Evolutionary conservation across 1,139 yeast species (phyloP), one percentile per base, ranked within the genome.

Genomic region (Suhomyces bokatorum): DNA sequence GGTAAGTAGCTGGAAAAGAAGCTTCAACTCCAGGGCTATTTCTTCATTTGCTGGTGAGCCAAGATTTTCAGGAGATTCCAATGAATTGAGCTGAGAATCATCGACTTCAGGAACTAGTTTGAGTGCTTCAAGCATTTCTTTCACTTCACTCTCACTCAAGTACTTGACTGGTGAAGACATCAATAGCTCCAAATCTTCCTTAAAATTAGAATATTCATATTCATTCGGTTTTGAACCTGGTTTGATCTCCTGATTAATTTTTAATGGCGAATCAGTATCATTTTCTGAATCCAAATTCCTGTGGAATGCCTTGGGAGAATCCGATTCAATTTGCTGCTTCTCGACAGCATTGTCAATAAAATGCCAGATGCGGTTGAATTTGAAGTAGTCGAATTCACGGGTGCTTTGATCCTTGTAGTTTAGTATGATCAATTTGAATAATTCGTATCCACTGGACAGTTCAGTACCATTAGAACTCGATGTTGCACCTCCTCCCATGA

Each of bases 361-460:
- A 9, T 50, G 54, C 79, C 79, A 74, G 4, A 73, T 55, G 5
- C 57, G 56, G 9, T 50, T 52, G 49, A 73, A 74, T 32, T 63
- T 58, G 45, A 62, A 67, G 40, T 59, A 60, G 45, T 67, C 70
- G 16, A 58, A 62, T 40, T 73, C 78, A 37, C 75, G 54, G 0
- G 58, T 41, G 35, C 59, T 52, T 27, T 70, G 54, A 44, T 74
- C 78, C 43, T 66, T 67, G 45, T 70, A 74, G 37, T 61, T 69
- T 15, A 56, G 44, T 13, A 71, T 56, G 7, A 71, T 58, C 36
- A 70, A 56, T 43, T 63, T 64, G 54, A 72, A 70, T 11, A 71
- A 51, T 39, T 72, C 77, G 42, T 62, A 67, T 0, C 66, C 70
- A 6, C 60, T 55, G 3, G 67, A 55, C 13, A 31, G 32, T 13